Base-by-base conservation (phyloP, 2,329 filamentous ascomycete species). In the Byssoonygena ceratinophila region DNA sequence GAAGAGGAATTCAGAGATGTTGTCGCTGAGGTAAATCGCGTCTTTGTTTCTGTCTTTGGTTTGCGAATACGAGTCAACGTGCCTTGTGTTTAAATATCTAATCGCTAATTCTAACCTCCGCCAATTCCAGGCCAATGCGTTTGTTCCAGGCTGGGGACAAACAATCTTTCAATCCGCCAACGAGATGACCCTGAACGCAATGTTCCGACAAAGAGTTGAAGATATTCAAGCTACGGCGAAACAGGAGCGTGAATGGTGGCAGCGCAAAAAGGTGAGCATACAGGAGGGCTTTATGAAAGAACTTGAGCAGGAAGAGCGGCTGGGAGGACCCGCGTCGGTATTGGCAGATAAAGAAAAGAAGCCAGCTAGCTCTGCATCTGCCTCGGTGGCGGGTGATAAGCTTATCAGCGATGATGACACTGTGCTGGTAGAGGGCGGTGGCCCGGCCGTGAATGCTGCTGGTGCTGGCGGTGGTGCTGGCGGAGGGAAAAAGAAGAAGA, bases 111-210 rank as follows among this genome's bases (percentile, higher is more conserved):
- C 25, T 4, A 40, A 22, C n/a, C 27, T 7, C 52, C 46, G 20
- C 27, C 37, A 20, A 37, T 34, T 44, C 23, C 59, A 96, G 88
- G 92, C 94, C 62, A 97, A 97, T 67, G 89, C 86, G 18, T 85
- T 96, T 58, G 78, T 81, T 1, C 84, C 87, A 46, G 84, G 84
- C 68, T 98, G 92, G 92, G 92, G 92, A 56, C 84, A 92, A 66
- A 82, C 80, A 53, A 97, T 98, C 68, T 98, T 98, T 79, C 92
- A 98, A 70, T 90, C 87, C 43, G 92, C 92, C 52, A 94, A 94
- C 70, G 92, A 98, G 71, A 96, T 98, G 71, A 82, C 85, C 54
- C 84, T 88, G 64, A 96, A 96, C 72, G 79, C 80, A 39, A 72
- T 82, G 44, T 78, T 95, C 63, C 85, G 88, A 59, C 76, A 83